These are phyloP conservation scores for Castanea crenata DNA, from an alignment of 306 rosid genomes.

Conservation along the genomic window DNA sequence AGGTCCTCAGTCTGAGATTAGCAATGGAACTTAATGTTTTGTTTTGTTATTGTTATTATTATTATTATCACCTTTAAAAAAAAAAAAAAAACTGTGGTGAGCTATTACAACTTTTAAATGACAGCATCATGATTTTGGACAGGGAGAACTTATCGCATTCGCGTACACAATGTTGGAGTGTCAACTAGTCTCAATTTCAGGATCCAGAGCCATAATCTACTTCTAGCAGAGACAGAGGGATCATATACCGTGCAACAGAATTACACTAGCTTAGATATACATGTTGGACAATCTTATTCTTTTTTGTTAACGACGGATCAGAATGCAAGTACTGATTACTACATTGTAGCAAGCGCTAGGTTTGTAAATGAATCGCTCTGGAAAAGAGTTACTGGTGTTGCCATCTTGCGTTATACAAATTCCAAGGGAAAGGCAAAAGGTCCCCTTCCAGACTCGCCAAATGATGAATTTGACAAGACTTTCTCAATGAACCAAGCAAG, in stretches of 20 bases:
- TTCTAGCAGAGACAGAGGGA: constrained; percentile 90
- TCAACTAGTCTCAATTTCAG: constrained; percentile 92
- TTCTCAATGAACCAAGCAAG: constrained; percentile 98
- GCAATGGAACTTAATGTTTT: too few relatives aligned
- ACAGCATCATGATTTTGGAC: constrained; percentile 26
- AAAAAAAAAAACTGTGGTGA: neutral
- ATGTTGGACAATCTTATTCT: constrained; percentile 94
- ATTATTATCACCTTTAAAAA: neutral
- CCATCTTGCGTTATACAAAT: constrained; percentile 74
- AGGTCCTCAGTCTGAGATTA: neutral
- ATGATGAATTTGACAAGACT: constrained; percentile 86
- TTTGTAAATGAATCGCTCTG: constrained; percentile 81
- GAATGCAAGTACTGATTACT: constrained; percentile 93
- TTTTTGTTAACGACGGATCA: constrained; percentile 82
- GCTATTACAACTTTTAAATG: constrained; percentile 2
- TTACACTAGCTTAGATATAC: constrained; percentile 91
- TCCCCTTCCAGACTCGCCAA: constrained; percentile 75
- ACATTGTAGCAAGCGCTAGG: constrained; percentile 92
- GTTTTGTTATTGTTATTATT: neutral
- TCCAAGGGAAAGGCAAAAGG: constrained; percentile 95
- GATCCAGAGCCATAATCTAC: constrained; percentile 90
- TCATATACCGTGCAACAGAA: constrained; percentile 94
- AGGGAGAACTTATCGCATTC: constrained; percentile 89
- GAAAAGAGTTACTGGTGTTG: constrained; percentile 93
- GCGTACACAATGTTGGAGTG: constrained; percentile 89